Evolutionary conservation across 768 basidiomycete species (phyloP).

Genomic region (Lactarius tabidus): DNA sequence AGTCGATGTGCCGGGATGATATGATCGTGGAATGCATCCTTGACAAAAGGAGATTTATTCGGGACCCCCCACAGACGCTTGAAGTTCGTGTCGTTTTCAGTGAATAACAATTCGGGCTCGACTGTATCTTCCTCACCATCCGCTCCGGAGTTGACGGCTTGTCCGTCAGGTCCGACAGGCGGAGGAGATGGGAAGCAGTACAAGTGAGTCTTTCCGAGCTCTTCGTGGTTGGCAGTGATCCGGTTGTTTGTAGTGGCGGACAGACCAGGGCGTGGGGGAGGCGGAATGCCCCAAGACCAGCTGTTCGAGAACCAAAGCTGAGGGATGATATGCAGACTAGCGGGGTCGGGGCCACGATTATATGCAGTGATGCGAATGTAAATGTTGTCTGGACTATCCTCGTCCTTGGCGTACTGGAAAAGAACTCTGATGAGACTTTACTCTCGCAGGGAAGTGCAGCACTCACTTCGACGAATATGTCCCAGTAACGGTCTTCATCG

Average conservation of each 20-base stretch:
- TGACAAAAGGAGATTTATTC: constrained; percentile 80
- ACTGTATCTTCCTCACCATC: constrained; percentile 65
- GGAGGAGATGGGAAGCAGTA: constrained; percentile 92
- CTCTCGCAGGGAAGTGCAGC: not conserved
- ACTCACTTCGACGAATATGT: constrained; percentile 92
- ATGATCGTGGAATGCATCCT: constrained; percentile 98
- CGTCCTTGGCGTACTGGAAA: constrained; percentile 92
- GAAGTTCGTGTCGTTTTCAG: constrained; percentile 97
- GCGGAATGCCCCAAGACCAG: constrained; percentile 87
- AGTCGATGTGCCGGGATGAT: constrained; percentile 86
- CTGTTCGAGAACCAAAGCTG: constrained; percentile 98
- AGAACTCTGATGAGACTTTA: constrained; percentile 3
- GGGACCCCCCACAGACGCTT: constrained; percentile 83
- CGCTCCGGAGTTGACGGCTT: constrained; percentile 42
- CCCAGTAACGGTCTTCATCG: constrained; percentile 95
- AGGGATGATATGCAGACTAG: constrained; percentile 90
- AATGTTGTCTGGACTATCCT: constrained; percentile 80
- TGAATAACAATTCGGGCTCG: constrained; percentile 86
- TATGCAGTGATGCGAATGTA: constrained; percentile 95
- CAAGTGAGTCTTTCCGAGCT: constrained; percentile 71
- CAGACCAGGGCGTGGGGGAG: constrained; percentile 62
- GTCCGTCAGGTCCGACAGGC: constrained; percentile 71
- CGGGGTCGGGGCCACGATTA: constrained; percentile 94
- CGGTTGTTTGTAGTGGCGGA: constrained; percentile 53
- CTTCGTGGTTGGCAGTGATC: constrained; percentile 69